Conservation (phyloP, 1,284 basidiomycete species). For the Trichosporon ovoides region DNA sequence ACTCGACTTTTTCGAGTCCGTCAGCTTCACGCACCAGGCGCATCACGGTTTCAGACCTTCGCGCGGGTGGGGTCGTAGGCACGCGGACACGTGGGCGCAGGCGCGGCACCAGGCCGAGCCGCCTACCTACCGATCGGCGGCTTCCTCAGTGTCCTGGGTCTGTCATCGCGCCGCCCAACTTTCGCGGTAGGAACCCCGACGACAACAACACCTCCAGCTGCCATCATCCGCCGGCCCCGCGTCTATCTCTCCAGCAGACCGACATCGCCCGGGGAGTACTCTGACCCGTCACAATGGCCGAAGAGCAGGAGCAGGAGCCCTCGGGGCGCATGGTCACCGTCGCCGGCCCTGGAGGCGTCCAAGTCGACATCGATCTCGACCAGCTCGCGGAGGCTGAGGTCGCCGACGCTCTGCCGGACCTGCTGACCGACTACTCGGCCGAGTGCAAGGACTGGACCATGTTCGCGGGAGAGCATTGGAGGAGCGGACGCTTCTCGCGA, state of each 20-base stretch:
- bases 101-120: neutral
- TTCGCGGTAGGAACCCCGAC: neutral
- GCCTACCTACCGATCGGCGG: neutral
- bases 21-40: neutral
- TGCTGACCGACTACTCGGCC: constrained; percentile 42
- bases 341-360: constrained; percentile 39
- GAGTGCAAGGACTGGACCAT: constrained; percentile 48
- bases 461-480: constrained; percentile 48
- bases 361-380: constrained; percentile 48
- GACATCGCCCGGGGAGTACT: neutral
- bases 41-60: neutral
- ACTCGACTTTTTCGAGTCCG: neutral
- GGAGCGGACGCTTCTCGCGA: constrained; percentile 32
- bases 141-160: neutral
- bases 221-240: neutral
- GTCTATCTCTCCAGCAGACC: neutral
- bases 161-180: constrained; percentile 2
- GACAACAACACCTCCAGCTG: constrained; percentile 10
- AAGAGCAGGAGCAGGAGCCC: constrained; percentile 10
- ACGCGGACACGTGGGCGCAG: neutral
- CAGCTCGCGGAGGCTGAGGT: constrained; percentile 41
- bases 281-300: constrained; percentile 20
- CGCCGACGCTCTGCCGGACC: constrained; percentile 43
- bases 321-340: constrained; percentile 26
- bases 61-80: neutral